Evolutionary conservation across 176 grass and related monocot genomes (phyloP), one percentile per base, ranked within the genome.

Genomic region (Oryza longistaminata): DNA sequence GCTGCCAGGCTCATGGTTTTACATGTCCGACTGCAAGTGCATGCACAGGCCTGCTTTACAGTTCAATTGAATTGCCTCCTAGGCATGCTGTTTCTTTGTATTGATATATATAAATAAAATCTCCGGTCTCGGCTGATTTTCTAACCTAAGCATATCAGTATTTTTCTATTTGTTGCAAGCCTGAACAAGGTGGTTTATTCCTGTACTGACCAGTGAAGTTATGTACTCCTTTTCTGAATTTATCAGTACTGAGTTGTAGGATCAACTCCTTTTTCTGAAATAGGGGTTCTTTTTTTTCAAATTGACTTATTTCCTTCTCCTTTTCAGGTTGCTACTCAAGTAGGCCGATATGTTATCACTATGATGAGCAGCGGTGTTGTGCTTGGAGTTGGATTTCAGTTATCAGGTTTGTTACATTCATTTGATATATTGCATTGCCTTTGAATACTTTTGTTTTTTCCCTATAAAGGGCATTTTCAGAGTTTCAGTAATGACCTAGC

Each of bases 291-390:
- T 68, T 60, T 60, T 22, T 40, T 69, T 45, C 73, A 19, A 45
- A 17, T n/a, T 61, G 3, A 7, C 66, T 85, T 2, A 86, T 69
- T 78, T 74, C 26, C 27, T 75, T 73, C 55, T 87, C 77, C 29
- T 62, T 91, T 58, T 50, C 77, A 99, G 97, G 85, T 87, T 82
- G 84, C 78, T 42, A 99, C 91, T 14, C 93, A 99, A 21, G 6
- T 99, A 58, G 93, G 97, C 45, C 88, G 88, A 90, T 99, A 96
- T 79, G 79, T 82, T 79, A 80, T 96, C 74, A 99, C 93, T 73
- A 99, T 99, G 97, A 91, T 91, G 88, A 99, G 97, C 85, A 99
- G 84, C 26, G 93, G 97, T 78, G 86, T 88, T 82, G 74, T 99
- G 45, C 84, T 99, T 72, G 90, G 90, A 55, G 79, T 96, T 79